Evolutionary conservation across 2,329 filamentous ascomycete species (phyloP), one percentile per base, ranked within the genome.

Genomic region (Aschersonia sp.): DNA sequence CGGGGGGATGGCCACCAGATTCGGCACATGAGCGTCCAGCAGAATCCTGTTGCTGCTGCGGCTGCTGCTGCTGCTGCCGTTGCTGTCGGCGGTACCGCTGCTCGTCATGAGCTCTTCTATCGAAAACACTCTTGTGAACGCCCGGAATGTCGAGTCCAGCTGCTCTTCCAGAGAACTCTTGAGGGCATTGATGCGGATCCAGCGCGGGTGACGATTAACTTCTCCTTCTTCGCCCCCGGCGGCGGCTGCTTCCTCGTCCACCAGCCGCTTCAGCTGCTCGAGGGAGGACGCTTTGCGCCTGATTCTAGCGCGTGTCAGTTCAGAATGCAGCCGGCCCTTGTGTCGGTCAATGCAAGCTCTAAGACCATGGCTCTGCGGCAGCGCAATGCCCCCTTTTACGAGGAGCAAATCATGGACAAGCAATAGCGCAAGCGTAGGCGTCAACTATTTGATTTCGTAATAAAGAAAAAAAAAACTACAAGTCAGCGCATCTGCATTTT

Each of bases 361-460:
- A 10, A 97, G 71, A 0, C 86, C 84, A 64, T 97, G 90, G 14
- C 74, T 79, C 22, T 81, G 72, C 0, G 88, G 85, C 1, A 94
- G 79, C 1, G 87, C 83, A 54, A 98, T 83, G 52, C 90, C 89
- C 40, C 74, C 74, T 62, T 88, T 94, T 5, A 85, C 72, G 12
- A 97, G 71, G 4, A 97, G 71, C 43, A 92, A 75, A 57, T 98
- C 92, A 66, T 98, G 89, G 1, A 82, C 78, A 5, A 98, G 75
- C 12, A 97, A 75, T 9, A 97, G 69, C 6, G 88, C 79, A 46
- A 98, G 73, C 5, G 81, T 66, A 0, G 90, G 88, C 1, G 83
- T 85, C 47, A 97, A 74, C 86, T 95, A 45, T 22, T 22, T 22
- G 22, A 22, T 22, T 22, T 22, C 22, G 22, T 22, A 22, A 22